phyloP scores from a whole-genome alignment of 345 rosid species.

The Ailanthus altissimus region DNA sequence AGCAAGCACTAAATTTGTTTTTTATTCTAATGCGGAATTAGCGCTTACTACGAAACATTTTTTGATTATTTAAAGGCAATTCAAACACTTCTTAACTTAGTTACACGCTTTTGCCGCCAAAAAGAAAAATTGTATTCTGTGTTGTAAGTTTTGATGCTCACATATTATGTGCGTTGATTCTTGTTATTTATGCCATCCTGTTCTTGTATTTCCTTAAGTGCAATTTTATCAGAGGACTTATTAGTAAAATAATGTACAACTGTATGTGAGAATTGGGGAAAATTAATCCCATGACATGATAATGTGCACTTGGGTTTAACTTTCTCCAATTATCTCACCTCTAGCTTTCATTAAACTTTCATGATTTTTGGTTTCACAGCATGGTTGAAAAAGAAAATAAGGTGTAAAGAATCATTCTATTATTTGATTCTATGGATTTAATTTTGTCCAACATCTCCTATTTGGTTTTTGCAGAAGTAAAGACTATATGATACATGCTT shows the following conservation, averaged over 20 bases:
- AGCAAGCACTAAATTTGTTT: too few relatives aligned
- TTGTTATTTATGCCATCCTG: neutral
- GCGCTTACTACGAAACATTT: too few relatives aligned
- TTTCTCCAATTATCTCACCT: constrained; percentile 9
- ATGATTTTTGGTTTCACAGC: neutral
- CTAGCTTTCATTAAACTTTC: neutral
- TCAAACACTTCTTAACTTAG: neutral
- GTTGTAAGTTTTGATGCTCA: neutral
- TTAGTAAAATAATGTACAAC: neutral
- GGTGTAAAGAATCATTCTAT: neutral
- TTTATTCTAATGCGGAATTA: too few relatives aligned
- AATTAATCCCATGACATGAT: neutral
- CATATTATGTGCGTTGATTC: neutral
- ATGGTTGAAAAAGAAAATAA: neutral
- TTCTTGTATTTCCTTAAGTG: neutral
- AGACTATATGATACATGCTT: neutral
- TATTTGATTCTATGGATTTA: neutral
- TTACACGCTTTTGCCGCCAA: neutral
- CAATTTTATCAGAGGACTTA: neutral
- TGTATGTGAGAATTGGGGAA: neutral
- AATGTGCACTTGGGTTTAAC: neutral
- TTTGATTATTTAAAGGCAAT: neutral
- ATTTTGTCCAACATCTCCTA: constrained; percentile 7
- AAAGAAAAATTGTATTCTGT: neutral
- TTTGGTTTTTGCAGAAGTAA: neutral